These are phyloP conservation scores for Neospermospora avenae DNA, from an alignment of 2,329 filamentous ascomycete genomes.

Conservation along the genomic window DNA sequence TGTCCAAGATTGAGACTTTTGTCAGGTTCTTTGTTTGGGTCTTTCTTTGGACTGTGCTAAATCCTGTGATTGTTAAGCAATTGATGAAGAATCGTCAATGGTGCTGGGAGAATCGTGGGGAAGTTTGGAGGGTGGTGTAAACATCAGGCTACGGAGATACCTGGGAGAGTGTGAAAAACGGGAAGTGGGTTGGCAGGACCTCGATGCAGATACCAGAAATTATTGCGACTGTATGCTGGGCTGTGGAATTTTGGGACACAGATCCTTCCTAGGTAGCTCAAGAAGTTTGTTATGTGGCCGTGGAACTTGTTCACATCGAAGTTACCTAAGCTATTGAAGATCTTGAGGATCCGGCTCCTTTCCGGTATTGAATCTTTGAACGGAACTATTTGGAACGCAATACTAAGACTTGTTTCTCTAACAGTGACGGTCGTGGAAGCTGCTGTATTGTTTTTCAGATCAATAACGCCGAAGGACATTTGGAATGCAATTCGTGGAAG, in stretches of 20 bases:
- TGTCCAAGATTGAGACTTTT: slow-evolving; percentile 29
- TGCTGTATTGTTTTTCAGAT: slow-evolving; percentile 36
- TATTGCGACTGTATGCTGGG: slow-evolving; percentile 14
- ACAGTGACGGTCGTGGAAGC: slow-evolving; percentile 39
- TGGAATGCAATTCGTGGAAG: slow-evolving; percentile 37
- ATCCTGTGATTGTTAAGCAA: slow-evolving; percentile 17
- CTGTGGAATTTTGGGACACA: slow-evolving; percentile 9
- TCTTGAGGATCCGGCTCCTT: slow-evolving; percentile 34
- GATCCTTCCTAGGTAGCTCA: slow-evolving; percentile 24
- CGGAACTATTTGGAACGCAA: slow-evolving; percentile 27
- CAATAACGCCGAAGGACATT: slow-evolving; percentile 41
- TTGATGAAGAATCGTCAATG: slow-evolving; percentile 26
- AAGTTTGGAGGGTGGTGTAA: slow-evolving; percentile 35
- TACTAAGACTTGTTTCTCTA: slow-evolving; percentile 34
- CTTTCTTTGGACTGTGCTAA: slow-evolving; percentile 28
- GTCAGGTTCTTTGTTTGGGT: slow-evolving; percentile 32
- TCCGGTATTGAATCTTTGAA: slow-evolving; percentile 31
- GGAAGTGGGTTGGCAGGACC: background rate
- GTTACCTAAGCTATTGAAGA: slow-evolving; percentile 31
- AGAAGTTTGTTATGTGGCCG: slow-evolving; percentile 16
- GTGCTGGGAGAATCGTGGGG: slow-evolving; percentile 31
- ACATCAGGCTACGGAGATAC: slow-evolving; percentile 30
- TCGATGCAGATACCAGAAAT: slow-evolving; percentile 1
- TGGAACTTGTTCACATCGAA: slow-evolving; percentile 15
- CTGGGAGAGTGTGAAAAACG: slow-evolving; percentile 26